These are phyloP conservation scores for Jatropha podagrica DNA, from an alignment of 441 rosid species.

Conservation along the genomic window DNA sequence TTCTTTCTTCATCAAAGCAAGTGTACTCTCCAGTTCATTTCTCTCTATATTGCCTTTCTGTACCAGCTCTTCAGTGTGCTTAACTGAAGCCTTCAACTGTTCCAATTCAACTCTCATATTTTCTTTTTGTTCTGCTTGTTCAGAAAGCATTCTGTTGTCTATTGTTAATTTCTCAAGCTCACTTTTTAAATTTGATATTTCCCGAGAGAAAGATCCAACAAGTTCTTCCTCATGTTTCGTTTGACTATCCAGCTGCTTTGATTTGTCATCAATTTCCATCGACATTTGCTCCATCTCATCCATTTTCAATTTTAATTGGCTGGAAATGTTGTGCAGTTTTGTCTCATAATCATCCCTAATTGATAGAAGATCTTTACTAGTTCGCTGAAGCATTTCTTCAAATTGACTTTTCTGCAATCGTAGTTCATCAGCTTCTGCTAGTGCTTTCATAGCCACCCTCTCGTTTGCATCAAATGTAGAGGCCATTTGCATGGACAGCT, in stretches of 20 bases:
- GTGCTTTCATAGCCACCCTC: conserved; percentile 65
- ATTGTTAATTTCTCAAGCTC: conserved; percentile 49
- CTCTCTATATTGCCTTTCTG: conserved; percentile 44
- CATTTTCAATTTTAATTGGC: conserved; percentile 38
- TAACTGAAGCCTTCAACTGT: conserved; percentile 36
- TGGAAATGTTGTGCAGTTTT: conserved; percentile 47
- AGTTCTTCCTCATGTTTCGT: conserved; percentile 54
- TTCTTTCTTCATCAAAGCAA: conserved; percentile 54
- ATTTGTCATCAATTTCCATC: conserved; percentile 45
- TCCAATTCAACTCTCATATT: conserved; percentile 45
- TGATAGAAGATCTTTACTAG: conserved; percentile 49
- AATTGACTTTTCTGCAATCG: conserved; percentile 51
- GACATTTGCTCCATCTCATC: conserved; percentile 48
- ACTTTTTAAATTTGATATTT: conserved; percentile 44
- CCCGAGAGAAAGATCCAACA: conserved; percentile 35
- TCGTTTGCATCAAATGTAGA: conserved; percentile 68
- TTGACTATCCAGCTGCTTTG: conserved; percentile 51
- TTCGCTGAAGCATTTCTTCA: conserved; percentile 56
- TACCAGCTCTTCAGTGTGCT: conserved; percentile 42
- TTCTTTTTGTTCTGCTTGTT: conserved; percentile 44
- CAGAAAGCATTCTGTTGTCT: conserved; percentile 36
- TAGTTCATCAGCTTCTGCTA: conserved; percentile 64
- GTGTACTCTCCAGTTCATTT: conserved; percentile 37
- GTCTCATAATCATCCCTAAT: conserved; percentile 44
- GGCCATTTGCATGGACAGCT: conserved; percentile 72